Evolutionary conservation across 2,329 filamentous ascomycete genomes (phyloP).

Genomic region (Neurospora sp.): DNA sequence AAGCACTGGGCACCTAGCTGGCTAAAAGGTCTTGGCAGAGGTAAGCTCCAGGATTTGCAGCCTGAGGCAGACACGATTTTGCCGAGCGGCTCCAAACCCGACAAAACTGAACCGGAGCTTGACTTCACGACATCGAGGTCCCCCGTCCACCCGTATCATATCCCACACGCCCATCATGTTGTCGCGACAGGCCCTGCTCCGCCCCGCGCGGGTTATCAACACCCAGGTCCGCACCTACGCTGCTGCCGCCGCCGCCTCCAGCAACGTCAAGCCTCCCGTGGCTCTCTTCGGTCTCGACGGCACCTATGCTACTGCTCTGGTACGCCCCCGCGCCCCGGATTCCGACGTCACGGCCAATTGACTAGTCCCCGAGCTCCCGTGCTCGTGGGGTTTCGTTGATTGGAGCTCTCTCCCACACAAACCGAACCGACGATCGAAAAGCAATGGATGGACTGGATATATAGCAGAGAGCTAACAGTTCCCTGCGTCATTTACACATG

Average conservation of each 20-base stretch:
- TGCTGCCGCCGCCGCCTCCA: constrained; percentile 53
- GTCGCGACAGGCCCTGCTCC: constrained; percentile 49
- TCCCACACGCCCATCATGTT: constrained; percentile 37
- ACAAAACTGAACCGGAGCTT: constrained; percentile 17
- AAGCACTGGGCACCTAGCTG: background rate
- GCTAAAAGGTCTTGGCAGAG: background rate
- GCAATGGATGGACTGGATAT: constrained; percentile 2
- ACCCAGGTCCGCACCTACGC: constrained; percentile 69
- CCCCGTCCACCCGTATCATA: constrained; percentile 14
- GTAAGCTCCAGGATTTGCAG: constrained; percentile 5
- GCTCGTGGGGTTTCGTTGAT: constrained; percentile 16
- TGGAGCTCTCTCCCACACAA: constrained; percentile 4
- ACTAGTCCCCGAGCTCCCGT: constrained; percentile 1
- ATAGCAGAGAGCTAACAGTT: constrained; percentile 17
- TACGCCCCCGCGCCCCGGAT: constrained; percentile 40
- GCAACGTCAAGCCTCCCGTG: constrained; percentile 73
- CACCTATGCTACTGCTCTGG: constrained; percentile 96
- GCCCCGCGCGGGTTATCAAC: constrained; percentile 48
- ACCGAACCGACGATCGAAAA: constrained; percentile 5
- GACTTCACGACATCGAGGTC: constrained; percentile 20
- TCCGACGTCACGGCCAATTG: background rate
- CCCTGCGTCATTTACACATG: constrained; percentile 27
- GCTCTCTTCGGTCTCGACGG: constrained; percentile 93
- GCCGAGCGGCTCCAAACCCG: constrained; percentile 17
- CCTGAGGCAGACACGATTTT: constrained; percentile 19